phyloP scores from a whole-genome alignment of 805 yeast species.

The Lipomyces yamadae region DNA sequence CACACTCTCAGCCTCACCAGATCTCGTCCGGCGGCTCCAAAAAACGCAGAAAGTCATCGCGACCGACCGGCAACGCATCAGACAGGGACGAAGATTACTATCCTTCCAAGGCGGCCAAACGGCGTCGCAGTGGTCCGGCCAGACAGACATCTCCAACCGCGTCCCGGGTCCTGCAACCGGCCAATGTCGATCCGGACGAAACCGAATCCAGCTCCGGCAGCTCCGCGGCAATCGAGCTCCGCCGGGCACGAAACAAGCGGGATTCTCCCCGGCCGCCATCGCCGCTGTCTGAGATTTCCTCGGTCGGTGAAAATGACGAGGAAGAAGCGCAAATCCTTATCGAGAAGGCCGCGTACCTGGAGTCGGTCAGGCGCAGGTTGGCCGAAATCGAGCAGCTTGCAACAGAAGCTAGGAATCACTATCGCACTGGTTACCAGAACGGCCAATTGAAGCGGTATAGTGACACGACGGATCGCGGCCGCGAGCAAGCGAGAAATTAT shows the following conservation, averaged over 20 bases:
- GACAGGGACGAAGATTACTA: conserved; percentile 13
- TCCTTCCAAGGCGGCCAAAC: conserved; percentile 16
- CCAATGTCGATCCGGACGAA: conserved; percentile 25
- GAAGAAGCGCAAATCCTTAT: conserved; percentile 14
- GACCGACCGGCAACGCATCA: conserved; percentile 3
- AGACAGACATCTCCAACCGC: background rate
- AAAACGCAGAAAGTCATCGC: conserved; percentile 8
- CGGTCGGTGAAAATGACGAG: conserved; percentile 15
- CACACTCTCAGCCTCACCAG: background rate
- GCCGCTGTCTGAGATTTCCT: background rate
- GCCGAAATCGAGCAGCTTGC: conserved; percentile 19
- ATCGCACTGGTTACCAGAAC: conserved; percentile 16
- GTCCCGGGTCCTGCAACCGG: background rate
- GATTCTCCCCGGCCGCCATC: conserved; percentile 11
- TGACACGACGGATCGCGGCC: conserved; percentile 25
- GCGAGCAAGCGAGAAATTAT: conserved; percentile 27
- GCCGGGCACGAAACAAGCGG: background rate
- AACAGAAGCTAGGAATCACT: conserved; percentile 20
- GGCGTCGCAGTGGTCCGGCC: conserved; percentile 1
- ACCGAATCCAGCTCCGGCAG: conserved; percentile 21
- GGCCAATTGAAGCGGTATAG: conserved; percentile 16
- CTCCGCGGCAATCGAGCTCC: conserved; percentile 7
- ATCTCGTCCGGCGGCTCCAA: background rate
- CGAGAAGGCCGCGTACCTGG: conserved; percentile 24
- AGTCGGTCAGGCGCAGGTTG: conserved; percentile 14